These are phyloP conservation scores for Poronia punctata DNA, from an alignment of 495 filamentous ascomycete genomes.

Conservation along the genomic window DNA sequence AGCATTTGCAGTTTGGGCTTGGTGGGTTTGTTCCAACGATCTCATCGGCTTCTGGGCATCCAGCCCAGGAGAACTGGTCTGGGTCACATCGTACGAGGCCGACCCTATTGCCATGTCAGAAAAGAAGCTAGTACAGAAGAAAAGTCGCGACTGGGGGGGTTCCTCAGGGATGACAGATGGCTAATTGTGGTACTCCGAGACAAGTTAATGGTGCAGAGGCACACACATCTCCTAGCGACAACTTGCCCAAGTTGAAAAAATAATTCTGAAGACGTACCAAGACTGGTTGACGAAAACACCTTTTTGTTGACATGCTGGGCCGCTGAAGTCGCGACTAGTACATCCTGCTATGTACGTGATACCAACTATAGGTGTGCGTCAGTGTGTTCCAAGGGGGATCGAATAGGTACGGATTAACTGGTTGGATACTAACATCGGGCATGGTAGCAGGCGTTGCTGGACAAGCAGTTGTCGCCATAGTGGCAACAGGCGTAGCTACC, in stretches of 20 bases:
- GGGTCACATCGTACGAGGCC: conserved; percentile 23
- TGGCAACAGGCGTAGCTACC: conserved; percentile 17
- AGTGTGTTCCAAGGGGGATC: background rate
- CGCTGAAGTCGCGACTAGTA: conserved; percentile 17
- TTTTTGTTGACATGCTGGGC: conserved; percentile 21
- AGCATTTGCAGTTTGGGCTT: conserved; percentile 18
- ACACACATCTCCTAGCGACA: too few species aligned
- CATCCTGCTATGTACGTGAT: conserved; percentile 26
- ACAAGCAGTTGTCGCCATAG: conserved; percentile 19
- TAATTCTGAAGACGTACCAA: conserved; percentile 9
- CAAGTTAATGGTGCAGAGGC: too few species aligned
- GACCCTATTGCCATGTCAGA: conserved; percentile 7
- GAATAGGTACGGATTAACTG: too few species aligned
- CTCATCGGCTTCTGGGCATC: conserved; percentile 12
- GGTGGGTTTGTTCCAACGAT: conserved; percentile 9
- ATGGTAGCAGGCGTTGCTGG: conserved; percentile 15
- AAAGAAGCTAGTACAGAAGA: background rate
- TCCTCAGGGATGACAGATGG: too few species aligned
- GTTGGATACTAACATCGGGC: conserved; percentile 12
- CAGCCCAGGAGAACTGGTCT: conserved; percentile 13
- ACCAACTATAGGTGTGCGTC: conserved; percentile 6
- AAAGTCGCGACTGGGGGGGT: too few species aligned
- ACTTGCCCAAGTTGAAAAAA: conserved; percentile 1
- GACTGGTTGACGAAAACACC: conserved; percentile 11
- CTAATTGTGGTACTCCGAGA: too few species aligned